These are phyloP conservation scores for Cercophora sp. DNA, from an alignment of 495 filamentous ascomycete species.

Conservation along the genomic window DNA sequence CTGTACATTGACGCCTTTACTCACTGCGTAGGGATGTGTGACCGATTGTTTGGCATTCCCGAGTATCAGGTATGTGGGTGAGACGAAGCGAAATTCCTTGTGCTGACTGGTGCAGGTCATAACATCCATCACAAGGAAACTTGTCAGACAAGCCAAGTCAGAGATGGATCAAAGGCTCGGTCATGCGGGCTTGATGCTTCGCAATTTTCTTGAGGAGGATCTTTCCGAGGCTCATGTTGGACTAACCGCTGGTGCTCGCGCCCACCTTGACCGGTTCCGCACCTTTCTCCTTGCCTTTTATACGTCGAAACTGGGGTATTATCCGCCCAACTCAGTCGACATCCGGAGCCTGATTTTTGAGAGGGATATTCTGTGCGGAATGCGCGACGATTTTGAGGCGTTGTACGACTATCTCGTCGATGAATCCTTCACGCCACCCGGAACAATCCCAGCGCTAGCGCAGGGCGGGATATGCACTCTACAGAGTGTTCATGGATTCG, in stretches of 20 bases:
- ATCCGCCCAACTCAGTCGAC: conserved; percentile 49
- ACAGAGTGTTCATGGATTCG: conserved; percentile 56
- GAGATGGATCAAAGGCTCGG: conserved; percentile 61
- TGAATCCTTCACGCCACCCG: conserved; percentile 36
- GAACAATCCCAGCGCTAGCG: conserved; percentile 37
- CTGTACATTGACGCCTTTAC: conserved; percentile 62
- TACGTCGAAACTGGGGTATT: conserved; percentile 58
- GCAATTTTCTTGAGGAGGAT: conserved; percentile 59
- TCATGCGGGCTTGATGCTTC: conserved; percentile 43
- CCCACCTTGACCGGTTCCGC: conserved; percentile 61
- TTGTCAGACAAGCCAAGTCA: conserved; percentile 55
- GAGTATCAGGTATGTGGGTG: conserved; percentile 55
- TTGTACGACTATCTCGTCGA: conserved; percentile 63
- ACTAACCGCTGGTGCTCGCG: conserved; percentile 45
- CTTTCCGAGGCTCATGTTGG: conserved; percentile 52
- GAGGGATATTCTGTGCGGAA: conserved; percentile 47
- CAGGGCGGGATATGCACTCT: conserved; percentile 58
- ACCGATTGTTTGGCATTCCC: conserved; percentile 41
- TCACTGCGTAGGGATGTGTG: conserved; percentile 66
- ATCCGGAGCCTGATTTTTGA: conserved; percentile 40
- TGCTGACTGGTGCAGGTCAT: conserved; percentile 42
- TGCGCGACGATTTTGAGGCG: conserved; percentile 59
- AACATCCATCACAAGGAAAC: conserved; percentile 49
- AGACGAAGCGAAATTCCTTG: no score
- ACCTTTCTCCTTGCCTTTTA: conserved; percentile 59